Evolutionary conservation across 192 early-diverging fungal species (phyloP).

Genomic region (Geranomyces michiganensis): DNA sequence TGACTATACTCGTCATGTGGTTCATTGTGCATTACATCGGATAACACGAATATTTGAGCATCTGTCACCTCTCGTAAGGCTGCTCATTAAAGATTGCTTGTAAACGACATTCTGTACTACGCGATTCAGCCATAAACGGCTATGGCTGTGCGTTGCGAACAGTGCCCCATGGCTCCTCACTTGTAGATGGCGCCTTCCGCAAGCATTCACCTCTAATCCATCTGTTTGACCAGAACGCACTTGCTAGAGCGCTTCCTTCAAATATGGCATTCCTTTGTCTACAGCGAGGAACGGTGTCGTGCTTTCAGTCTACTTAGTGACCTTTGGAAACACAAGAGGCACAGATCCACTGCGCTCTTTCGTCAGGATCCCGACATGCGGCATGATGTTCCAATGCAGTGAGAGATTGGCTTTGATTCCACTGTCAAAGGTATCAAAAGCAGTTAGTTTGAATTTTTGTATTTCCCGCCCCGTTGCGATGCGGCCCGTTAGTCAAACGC

Average conservation of each 20-base stretch:
- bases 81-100: too few species aligned
- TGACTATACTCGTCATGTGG: constrained; percentile 53
- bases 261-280: too few species aligned
- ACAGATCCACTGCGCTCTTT: constrained; percentile 33
- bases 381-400: constrained; percentile 81
- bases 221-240: too few species aligned
- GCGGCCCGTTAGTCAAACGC: constrained; percentile 31
- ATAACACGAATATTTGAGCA: constrained; percentile 12
- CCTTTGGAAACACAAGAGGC: constrained; percentile 31
- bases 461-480: not conserved
- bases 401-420: constrained; percentile 70
- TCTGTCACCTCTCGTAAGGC: too few species aligned
- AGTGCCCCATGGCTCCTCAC: too few species aligned
- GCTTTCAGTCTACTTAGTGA: constrained; percentile 11
- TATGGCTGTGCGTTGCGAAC: too few species aligned
- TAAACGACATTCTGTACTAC: too few species aligned
- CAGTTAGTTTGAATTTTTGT: not conserved
- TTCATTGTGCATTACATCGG: constrained; percentile 48
- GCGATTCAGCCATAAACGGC: too few species aligned
- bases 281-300: too few species aligned
- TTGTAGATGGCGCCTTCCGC: too few species aligned
- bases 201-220: too few species aligned
- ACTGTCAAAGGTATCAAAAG: constrained; percentile 37
- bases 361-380: constrained; percentile 72
- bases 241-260: too few species aligned